These are phyloP conservation scores for Globisporangium okanoganense DNA, from an alignment of 352 stramenopile species.

Conservation along the genomic window DNA sequence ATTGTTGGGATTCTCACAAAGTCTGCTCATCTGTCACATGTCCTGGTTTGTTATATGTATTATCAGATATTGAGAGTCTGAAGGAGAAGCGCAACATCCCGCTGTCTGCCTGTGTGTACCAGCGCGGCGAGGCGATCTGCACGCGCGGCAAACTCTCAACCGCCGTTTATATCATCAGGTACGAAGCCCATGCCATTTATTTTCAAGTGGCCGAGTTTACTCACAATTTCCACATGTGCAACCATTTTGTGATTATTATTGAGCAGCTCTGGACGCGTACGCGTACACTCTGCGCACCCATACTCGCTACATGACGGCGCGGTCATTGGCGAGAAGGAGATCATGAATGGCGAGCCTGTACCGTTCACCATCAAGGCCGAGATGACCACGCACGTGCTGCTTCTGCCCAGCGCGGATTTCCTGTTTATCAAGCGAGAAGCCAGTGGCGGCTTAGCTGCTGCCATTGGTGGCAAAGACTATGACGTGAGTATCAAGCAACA, in stretches of 20 bases:
- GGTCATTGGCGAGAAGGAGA: slow-evolving; percentile 63
- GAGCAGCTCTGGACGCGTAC: slow-evolving; percentile 56
- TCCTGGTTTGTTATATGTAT: slow-evolving; percentile 11
- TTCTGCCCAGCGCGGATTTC: slow-evolving; percentile 62
- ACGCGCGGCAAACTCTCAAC: slow-evolving; percentile 57
- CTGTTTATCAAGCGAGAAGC: slow-evolving; percentile 42
- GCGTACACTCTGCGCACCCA: slow-evolving; percentile 60
- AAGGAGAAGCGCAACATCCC: slow-evolving; percentile 47
- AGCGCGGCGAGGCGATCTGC: slow-evolving; percentile 56
- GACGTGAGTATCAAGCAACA: background rate
- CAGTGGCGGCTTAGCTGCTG: background rate
- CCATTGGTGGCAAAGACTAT: background rate
- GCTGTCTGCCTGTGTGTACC: slow-evolving; percentile 69
- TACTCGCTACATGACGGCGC: slow-evolving; percentile 47
- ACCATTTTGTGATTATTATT: background rate
- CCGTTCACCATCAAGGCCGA: slow-evolving; percentile 60
- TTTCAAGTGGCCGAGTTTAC: background rate
- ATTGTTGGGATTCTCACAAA: slow-evolving; percentile 1
- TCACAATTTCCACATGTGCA: background rate
- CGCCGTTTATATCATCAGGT: slow-evolving; percentile 83
- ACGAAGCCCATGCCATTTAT: slow-evolving; percentile 14
- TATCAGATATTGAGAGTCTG: slow-evolving; percentile 48
- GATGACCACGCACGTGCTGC: slow-evolving; percentile 54
- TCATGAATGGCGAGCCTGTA: slow-evolving; percentile 67
- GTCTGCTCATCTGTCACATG: background rate